Base-by-base conservation (phyloP, 2,329 filamentous ascomycete species). In the Colletotrichum phormii region DNA sequence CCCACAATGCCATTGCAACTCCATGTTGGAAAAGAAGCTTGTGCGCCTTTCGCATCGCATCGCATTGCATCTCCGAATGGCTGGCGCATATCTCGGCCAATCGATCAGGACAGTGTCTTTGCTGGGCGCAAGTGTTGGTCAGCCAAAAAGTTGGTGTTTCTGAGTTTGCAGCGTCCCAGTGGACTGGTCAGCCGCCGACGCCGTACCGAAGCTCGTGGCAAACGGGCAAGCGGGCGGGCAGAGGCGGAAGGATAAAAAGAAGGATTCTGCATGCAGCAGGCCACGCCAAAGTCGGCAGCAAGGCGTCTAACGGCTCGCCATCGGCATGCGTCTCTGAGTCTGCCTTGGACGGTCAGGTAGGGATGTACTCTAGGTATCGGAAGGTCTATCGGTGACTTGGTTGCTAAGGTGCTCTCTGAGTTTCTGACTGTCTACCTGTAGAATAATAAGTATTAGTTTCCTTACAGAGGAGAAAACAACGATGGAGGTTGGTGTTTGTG, bases 231-330 rank as follows among this genome's bases (percentile, higher is more conserved):
- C 42, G 42, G 42, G 42, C 59, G 59, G 35, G 18, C 13, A 63
- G 26, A 11, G 13, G 46, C 59, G 31, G 24, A 37, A 42, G 12
- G 15, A n/a, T 6, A 46, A 31, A 24, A 54, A 22, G 58, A 62
- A 58, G 26, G 15, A 59, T 46, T 18, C n/a, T 37, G 53, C 53
- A 70, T 49, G 61, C 31, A 54, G 51, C 13, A 57, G 51, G 26
- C 61, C 31, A 67, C 62, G 63, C 62, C 62, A 42, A 63, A 63
- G 67, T 18, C 62, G 60, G 67, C 55, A 49, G 62, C 46, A 66
- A 37, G 35, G 55, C 64, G 64, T 58, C 37, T 61, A 49, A 59
- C 54, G 37, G 22, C 29, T 35, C 24, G 24, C 61, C 12, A 70
- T 59, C 24, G 18, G 62, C 13, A 46, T 53, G 62, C 18, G 15